Evolutionary conservation across 2,329 filamentous ascomycete genomes (phyloP).

Genomic region (Exophiala bonariae): DNA sequence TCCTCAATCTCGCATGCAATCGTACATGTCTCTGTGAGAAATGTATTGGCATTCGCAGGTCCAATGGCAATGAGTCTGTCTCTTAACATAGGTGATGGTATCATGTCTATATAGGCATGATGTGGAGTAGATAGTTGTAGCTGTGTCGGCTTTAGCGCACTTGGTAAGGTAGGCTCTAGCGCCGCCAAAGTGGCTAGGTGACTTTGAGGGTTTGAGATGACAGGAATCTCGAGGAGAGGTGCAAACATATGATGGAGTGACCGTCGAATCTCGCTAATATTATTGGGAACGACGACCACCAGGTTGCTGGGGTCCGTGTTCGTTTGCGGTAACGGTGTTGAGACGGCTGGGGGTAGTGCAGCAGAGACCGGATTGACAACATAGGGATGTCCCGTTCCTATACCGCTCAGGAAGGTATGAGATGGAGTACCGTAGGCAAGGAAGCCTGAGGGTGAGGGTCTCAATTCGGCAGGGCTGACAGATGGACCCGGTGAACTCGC

Average conservation of each 20-base stretch:
- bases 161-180: slow-evolving; percentile 35
- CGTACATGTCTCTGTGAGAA: slow-evolving; percentile 40
- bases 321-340: slow-evolving; percentile 19
- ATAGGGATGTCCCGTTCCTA: slow-evolving; percentile 12
- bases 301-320: slow-evolving; percentile 19
- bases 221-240: slow-evolving; percentile 37
- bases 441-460: slow-evolving; percentile 27
- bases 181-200: slow-evolving; percentile 35
- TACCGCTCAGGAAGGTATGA: slow-evolving; percentile 16
- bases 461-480: slow-evolving; percentile 24
- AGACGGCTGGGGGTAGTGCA: slow-evolving; percentile 14
- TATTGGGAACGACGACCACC: slow-evolving; percentile 35
- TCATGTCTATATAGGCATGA: slow-evolving; percentile 44
- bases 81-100: slow-evolving; percentile 42
- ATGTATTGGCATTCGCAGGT: slow-evolving; percentile 37
- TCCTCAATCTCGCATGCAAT: slow-evolving; percentile 38
- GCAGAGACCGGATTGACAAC: slow-evolving; percentile 6
- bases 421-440: slow-evolving; percentile 20
- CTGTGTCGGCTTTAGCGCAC: slow-evolving; percentile 38
- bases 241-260: slow-evolving; percentile 38
- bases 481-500: slow-evolving; percentile 30
- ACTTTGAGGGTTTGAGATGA: slow-evolving; percentile 34
- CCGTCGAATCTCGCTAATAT: slow-evolving; percentile 36
- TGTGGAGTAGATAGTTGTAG: slow-evolving; percentile 42
- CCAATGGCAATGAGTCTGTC: slow-evolving; percentile 39